A percentile compares a stretch with the other conserved stretches of the same genome.
These are phyloP conservation scores for Psilocybe sp. DNA, from an alignment of 768 basidiomycete species.

Conservation along the genomic window DNA sequence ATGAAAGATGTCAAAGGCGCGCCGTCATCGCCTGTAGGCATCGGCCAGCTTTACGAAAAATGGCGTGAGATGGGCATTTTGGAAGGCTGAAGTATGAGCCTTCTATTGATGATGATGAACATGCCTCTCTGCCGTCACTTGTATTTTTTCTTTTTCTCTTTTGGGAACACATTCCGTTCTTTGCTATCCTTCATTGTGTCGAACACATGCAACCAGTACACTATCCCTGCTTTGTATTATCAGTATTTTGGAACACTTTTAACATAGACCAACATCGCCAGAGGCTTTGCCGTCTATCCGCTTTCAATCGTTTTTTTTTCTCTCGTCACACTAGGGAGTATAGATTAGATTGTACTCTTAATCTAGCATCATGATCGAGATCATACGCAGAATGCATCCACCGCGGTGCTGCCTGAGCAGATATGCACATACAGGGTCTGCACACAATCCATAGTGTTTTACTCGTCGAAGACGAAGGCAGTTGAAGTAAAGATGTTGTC, in stretches of 20 bases:
- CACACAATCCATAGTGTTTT: too few relatives aligned
- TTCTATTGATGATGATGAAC: not conserved
- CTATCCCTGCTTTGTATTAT: conserved; percentile 2
- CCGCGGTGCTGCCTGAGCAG: too few relatives aligned
- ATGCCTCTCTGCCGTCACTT: not conserved
- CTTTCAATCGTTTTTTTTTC: too few relatives aligned
- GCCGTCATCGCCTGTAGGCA: conserved; percentile 59
- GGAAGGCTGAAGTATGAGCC: conserved; percentile 34
- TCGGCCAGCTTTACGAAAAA: conserved; percentile 81
- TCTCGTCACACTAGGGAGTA: too few relatives aligned
- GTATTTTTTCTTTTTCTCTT: not conserved
- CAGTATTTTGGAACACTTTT: not conserved
- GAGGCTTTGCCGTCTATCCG: not conserved
- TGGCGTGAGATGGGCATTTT: conserved; percentile 90
- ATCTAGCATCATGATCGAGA: too few relatives aligned
- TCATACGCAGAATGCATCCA: too few relatives aligned
- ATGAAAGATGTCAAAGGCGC: conserved; percentile 84
- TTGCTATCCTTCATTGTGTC: not conserved
- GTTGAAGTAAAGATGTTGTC: too few relatives aligned
- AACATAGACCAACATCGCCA: not conserved
- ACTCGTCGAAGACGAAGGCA: too few relatives aligned
- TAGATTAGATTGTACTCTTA: too few relatives aligned
- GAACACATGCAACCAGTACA: not conserved
- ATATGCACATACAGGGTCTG: too few relatives aligned
- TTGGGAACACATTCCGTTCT: not conserved